Percentiles rank a stretch among this genome's conserved stretches.
These are phyloP conservation scores for Annulohypoxylon maeteangense DNA, from an alignment of 495 filamentous ascomycete genomes.

Conservation along the genomic window DNA sequence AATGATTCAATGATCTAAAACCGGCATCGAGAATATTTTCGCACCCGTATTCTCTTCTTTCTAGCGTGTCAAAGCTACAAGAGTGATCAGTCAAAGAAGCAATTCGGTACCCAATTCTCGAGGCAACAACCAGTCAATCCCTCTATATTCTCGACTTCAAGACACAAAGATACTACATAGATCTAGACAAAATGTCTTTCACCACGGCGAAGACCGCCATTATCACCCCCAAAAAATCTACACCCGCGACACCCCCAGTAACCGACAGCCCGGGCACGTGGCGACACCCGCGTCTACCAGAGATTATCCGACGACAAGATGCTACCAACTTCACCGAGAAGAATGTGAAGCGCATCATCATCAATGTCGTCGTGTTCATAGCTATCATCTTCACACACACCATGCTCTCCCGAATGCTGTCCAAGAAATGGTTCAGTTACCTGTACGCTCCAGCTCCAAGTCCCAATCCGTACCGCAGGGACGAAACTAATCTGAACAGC, in stretches of 20 bases:
- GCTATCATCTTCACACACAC: slow-evolving; percentile 47
- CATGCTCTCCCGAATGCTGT: slow-evolving; percentile 39
- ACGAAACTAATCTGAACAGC: slow-evolving; percentile 13
- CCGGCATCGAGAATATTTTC: neutral
- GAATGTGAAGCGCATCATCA: slow-evolving; percentile 71
- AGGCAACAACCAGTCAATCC: slow-evolving; percentile 2
- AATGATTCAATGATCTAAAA: slow-evolving; percentile 17
- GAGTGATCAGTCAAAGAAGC: slow-evolving; percentile 5
- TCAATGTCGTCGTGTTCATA: slow-evolving; percentile 69
- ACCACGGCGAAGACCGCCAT: slow-evolving; percentile 28
- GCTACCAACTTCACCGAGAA: slow-evolving; percentile 76
- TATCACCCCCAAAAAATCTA: slow-evolving; percentile 58
- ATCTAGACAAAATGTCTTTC: slow-evolving; percentile 37
- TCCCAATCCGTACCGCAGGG: neutral
- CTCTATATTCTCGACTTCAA: slow-evolving; percentile 3
- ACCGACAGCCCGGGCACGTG: slow-evolving; percentile 76
- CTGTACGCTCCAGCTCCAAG: slow-evolving; percentile 26
- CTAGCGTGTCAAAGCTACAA: slow-evolving; percentile 12
- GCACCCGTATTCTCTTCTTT: neutral
- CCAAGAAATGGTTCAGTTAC: slow-evolving; percentile 42
- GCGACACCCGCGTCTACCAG: slow-evolving; percentile 83
- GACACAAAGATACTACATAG: neutral
- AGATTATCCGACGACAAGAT: slow-evolving; percentile 79
- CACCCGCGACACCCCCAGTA: slow-evolving; percentile 47
- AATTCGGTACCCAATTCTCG: slow-evolving; percentile 13